A percentile compares a stretch with the other conserved stretches of the same genome.
Conservation (phyloP, 106 monocot genomes). For the Posidonia australis region DNA sequence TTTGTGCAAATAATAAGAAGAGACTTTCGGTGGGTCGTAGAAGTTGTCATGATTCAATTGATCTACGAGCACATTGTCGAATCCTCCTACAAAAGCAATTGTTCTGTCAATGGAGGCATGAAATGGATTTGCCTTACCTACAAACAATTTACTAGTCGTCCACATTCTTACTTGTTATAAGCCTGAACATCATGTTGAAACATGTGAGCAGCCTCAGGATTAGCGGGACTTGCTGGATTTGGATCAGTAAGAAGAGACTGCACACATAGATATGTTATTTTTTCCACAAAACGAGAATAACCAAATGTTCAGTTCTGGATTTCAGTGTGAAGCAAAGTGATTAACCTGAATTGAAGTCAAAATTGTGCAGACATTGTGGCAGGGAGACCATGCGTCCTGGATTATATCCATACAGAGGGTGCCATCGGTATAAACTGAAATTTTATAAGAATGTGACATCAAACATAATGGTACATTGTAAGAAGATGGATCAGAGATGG, state of each 20-base stretch:
- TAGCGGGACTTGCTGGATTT: constrained; percentile 51
- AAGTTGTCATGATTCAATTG: constrained; percentile 23
- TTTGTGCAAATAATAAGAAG: not conserved
- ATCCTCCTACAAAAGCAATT: constrained; percentile 29
- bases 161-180: constrained; percentile 40
- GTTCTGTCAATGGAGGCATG: not conserved
- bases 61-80: constrained; percentile 31
- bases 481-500: too few species aligned
- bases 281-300: constrained; percentile 7
- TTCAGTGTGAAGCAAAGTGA: not conserved
- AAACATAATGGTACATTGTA: too few species aligned
- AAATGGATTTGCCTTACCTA: not conserved
- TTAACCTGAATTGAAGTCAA: constrained; percentile 49
- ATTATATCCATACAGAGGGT: constrained; percentile 56
- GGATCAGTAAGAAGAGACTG: constrained; percentile 54
- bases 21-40: not conserved
- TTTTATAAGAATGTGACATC: too few species aligned
- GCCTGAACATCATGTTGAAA: constrained; percentile 39
- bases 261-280: constrained; percentile 1
- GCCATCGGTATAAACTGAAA: constrained; percentile 40
- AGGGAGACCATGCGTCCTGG: constrained; percentile 50
- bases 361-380: constrained; percentile 50
- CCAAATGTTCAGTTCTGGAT: not conserved
- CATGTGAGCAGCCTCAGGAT: constrained; percentile 44
- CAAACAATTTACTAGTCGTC: not conserved